Evolutionary conservation across 345 rosid species (phyloP), one percentile per base, ranked within the genome.

Genomic region (Salix arbutifolia): DNA sequence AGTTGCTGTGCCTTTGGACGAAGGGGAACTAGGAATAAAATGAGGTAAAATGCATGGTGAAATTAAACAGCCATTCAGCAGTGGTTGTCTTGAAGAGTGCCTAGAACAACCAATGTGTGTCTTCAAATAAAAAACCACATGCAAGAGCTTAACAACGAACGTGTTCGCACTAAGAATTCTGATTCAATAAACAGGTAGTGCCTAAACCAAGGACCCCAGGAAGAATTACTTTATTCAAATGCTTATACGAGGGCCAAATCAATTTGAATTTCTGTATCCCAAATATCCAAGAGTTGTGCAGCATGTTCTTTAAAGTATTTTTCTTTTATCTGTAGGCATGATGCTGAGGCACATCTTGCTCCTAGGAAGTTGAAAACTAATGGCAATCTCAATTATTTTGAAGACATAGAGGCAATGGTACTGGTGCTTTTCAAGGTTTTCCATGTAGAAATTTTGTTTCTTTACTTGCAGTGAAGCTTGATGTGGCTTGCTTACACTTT

Each of bases 331-430:
- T 67, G 69, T 64, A 86, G 89, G 83, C 79, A 79, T 79, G 80
- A 83, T 56, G 48, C 74, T 76, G 93, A 80, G 60, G 75, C 70
- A 44, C 86, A 77, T 69, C 77, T 76, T 80, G 72, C 80, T 66
- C 80, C 81, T n/a, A 88, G 77, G 76, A 87, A 78, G 79, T 76
- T 79, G 71, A 82, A 77, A 56, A 88, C 80, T 73, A 83, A 77
- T 82, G 86, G 76, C 33, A 81, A 80, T 69, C 14, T 74, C 50
- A 86, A 80, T 83, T 75, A 76, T 78, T 79, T 83, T 69, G 90
- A 85, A 40, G 91, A 88, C 78, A 84, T 61, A 82, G 94, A 93
- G 74, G 89, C 89, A 69, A 88, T 85, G 99, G 99, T 93, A 83
- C 44, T 46, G 11, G 30, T 77, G 26, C 79, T 81, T 69, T 62